phyloP scores from a whole-genome alignment of 2,329 filamentous ascomycete genomes.

The Colletotrichum limetticola region DNA sequence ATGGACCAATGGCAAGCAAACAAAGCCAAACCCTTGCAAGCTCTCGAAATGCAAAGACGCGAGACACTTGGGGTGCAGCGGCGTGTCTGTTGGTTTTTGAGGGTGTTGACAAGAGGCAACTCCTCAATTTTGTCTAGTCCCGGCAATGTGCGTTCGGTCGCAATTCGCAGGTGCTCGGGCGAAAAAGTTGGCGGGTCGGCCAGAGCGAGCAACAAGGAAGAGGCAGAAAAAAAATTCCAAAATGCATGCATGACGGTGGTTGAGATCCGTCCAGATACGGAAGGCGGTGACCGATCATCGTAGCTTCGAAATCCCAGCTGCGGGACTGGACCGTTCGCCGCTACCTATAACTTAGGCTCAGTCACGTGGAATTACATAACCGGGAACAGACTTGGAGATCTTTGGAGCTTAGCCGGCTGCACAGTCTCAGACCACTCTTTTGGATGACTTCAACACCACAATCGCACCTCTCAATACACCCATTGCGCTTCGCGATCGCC shows the following conservation, averaged over 20 bases:
- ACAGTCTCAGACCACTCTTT: constrained; percentile 35
- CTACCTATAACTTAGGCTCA: background rate
- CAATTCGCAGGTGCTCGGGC: background rate
- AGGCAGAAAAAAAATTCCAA: constrained; percentile 27
- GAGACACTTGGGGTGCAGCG: background rate
- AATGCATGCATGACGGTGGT: background rate
- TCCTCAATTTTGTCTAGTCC: constrained; percentile 21
- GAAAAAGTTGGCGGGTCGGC: constrained; percentile 19
- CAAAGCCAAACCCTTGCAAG: background rate
- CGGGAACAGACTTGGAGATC: background rate
- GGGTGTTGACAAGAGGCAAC: constrained; percentile 4
- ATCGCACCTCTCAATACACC: constrained; percentile 10
- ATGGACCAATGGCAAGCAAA: background rate
- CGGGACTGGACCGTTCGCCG: background rate
- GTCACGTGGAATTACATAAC: constrained; percentile 33
- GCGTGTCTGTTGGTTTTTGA: background rate
- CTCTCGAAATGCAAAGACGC: background rate
- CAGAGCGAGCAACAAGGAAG: background rate
- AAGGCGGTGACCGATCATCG: constrained; percentile 18
- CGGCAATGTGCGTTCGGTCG: constrained; percentile 13
- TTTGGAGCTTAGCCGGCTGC: constrained; percentile 28
- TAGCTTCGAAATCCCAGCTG: constrained; percentile 6
- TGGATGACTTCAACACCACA: constrained; percentile 34
- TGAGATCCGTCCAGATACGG: background rate
- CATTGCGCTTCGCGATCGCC: constrained; percentile 31